Base-by-base conservation (phyloP, 176 grass and related monocot species). In the Avena atlantica region DNA sequence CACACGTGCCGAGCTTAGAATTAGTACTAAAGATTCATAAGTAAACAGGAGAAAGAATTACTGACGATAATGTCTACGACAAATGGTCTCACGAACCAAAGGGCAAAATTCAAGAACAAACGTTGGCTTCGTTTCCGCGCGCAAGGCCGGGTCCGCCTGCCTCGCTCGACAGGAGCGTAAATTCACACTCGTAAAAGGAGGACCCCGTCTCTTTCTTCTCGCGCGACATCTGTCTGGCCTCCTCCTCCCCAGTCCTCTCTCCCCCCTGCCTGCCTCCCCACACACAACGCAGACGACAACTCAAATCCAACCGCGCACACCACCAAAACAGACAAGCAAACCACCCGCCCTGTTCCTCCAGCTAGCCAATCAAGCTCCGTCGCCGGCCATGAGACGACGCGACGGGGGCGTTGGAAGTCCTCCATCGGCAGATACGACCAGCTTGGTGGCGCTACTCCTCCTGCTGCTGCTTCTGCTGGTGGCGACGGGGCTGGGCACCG, bases 361-460 rank as follows among this genome's bases (percentile, higher is more conserved):
- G 21, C 48, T 20, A 73, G 25, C 65, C 52, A 34, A 34, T 34
- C 31, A 74, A 83, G 52, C 68, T 40, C 67, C 52, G 34, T 25
- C 68, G 73, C 10, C 16, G 76, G 31, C 70, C 76, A 91, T 91
- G 89, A 85, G 81, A 75, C 50, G 83, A 70, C 42, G 27, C 76
- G 72, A 20, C 27, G 57, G 8, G 8, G 83, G 72, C 21, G 52
- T 14, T 47, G 36, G n/a, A 15, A 2, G 37, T 20, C 60, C 47
- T 79, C 76, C 86, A 14, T 85, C 60, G 29, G 78, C 62, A 20
- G 82, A 23, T 78, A 82, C 64, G 70, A 71, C 88, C 64, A 34
- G 14, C 45, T 70, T 88, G 70, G 15, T 82, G 77, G 24, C 74
- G 24, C 50, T 56, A 36, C 50, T 76, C 48, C 50, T 75, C 20